Evolutionary conservation across 2,329 filamentous ascomycete genomes (phyloP), one percentile per base, ranked within the genome.

Genomic region (Fusarium incarnatum): DNA sequence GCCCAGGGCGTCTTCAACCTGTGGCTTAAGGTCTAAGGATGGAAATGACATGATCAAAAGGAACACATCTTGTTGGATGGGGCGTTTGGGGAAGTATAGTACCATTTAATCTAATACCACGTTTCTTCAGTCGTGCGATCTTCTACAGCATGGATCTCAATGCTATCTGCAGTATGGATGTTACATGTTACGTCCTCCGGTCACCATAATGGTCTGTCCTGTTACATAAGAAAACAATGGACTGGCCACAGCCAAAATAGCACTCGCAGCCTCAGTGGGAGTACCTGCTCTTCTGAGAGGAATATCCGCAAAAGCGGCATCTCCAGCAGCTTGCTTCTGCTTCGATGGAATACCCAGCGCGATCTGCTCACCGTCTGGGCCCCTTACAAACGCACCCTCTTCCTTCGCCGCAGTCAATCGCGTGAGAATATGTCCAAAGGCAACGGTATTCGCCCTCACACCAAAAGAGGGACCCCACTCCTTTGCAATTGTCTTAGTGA

Each of bases 401-500:
- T 97, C 94, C 84, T 97, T 97, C 8, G 92, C 91, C 13, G 89
- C 91, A 13, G 94, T 97, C 72, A 97, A 81, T 5, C 94, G 84
- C 1, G 94, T 97, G 73, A 88, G 82, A 71, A 97, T 95, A 77
- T 91, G 88, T 0, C 94, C 94, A 74, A 97, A 97, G 7, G 93
- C 93, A 54, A 97, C 85, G 5, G 93, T 94, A 80, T 97, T 97
- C 42, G 90, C 87, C 62, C 94, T 85, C 8, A 97, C 94, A 54
- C 93, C 94, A 74, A 94, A 97, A 40, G 85, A 80, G 0, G 92
- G 93, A 2, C 94, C 94, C 94, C 94, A 97, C 83, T 97, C 91
- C 83, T 97, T 97, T 5, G 94, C 93, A 77, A 97, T 93, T 3
- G 93, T 94, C 83, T 96, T 97, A 63, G 92, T 94, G 61, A 97